Evolutionary conservation across 305 asterid species (phyloP).

Genomic region (Andrographis paniculata): DNA sequence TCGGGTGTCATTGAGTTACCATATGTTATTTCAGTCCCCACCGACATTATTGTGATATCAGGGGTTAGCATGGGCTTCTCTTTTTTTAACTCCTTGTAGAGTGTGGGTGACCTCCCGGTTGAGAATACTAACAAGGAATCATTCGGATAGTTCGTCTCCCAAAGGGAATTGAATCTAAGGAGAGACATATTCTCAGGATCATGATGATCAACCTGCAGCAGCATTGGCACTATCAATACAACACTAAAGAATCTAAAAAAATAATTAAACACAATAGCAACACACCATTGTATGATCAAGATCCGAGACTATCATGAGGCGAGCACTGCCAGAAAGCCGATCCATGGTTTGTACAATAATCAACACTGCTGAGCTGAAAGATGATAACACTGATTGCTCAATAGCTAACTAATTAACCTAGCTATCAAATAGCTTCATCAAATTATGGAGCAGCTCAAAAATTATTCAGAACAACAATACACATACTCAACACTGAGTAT

Average conservation of each 20-base stretch:
- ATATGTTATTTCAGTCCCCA: constrained; percentile 94
- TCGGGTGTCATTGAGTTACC: constrained; percentile 93
- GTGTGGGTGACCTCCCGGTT: constrained; percentile 89
- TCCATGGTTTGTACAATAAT: constrained; percentile 81
- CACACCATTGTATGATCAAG: constrained; percentile 96
- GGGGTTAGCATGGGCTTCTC: constrained; percentile 37
- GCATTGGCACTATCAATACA: constrained; percentile 6
- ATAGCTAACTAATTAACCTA: too few species aligned
- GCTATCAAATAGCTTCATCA: too few species aligned
- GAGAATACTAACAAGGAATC: constrained; percentile 89
- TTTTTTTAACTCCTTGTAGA: constrained; percentile 16
- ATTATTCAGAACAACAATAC: too few species aligned
- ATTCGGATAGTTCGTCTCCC: constrained; percentile 82
- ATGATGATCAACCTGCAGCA: constrained; percentile 88
- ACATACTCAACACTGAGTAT: too few species aligned
- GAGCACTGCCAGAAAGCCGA: constrained; percentile 57
- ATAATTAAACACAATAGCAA: constrained; percentile 17
- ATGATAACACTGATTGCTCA: too few species aligned
- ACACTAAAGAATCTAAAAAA: background rate
- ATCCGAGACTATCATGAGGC: constrained; percentile 93
- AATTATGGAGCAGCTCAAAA: too few species aligned
- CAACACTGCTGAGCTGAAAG: constrained; percentile 72
- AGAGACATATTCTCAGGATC: constrained; percentile 71
- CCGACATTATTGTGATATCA: constrained; percentile 87
- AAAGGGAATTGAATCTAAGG: constrained; percentile 89